phyloP scores from a whole-genome alignment of 2,329 filamentous ascomycete species.

The Phaeosphaeria sp. region DNA sequence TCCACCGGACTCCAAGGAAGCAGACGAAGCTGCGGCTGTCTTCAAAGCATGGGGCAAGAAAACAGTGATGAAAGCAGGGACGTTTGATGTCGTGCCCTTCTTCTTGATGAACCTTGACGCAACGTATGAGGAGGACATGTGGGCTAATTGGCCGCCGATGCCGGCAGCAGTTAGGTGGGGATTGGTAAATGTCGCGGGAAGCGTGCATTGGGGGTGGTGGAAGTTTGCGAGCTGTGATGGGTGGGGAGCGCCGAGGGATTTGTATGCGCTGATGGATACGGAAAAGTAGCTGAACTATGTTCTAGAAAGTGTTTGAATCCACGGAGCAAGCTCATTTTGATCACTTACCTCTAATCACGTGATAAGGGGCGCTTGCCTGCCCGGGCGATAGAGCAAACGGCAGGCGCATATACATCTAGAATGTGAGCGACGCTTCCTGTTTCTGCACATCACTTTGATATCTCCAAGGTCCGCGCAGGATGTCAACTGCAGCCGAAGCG shows the following conservation, averaged over 20 bases:
- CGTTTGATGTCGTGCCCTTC: slow-evolving; percentile 68
- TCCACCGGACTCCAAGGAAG: slow-evolving; percentile 51
- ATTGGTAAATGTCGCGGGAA: slow-evolving; percentile 64
- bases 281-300: background rate
- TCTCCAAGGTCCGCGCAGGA: background rate
- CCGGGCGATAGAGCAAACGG: background rate
- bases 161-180: slow-evolving; percentile 66
- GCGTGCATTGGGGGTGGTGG: slow-evolving; percentile 66
- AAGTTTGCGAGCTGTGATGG: slow-evolving; percentile 69
- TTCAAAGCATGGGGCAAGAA: slow-evolving; percentile 70
- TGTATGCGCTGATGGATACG: slow-evolving; percentile 14
- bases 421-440: background rate
- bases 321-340: background rate
- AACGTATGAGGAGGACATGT: slow-evolving; percentile 65
- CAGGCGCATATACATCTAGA: background rate
- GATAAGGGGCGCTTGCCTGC: background rate
- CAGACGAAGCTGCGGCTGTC: slow-evolving; percentile 54
- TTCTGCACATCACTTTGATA: background rate
- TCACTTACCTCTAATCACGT: background rate
- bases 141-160: slow-evolving; percentile 71
- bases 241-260: slow-evolving; percentile 59
- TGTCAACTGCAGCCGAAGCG: background rate
- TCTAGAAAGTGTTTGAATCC: background rate
- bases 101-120: slow-evolving; percentile 69
- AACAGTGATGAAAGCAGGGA: slow-evolving; percentile 67